Evolutionary conservation across 257 asterid genomes (phyloP).

Genomic region (Striga asiatica): DNA sequence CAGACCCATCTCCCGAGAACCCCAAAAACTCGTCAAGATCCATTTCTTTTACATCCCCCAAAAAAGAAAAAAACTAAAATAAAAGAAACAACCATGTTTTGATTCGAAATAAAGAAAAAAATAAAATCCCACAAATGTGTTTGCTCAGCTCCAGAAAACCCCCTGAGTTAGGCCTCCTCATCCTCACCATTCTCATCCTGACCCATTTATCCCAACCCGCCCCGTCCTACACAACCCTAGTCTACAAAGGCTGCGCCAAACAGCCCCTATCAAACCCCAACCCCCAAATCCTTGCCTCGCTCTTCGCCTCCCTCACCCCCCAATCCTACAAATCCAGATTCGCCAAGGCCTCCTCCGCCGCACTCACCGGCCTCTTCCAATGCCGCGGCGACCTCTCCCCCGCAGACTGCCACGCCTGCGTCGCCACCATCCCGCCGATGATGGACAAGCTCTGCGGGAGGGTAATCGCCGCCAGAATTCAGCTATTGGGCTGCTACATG

Average conservation of each 20-base stretch:
- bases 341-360: slow-evolving; percentile 48
- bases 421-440: slow-evolving; percentile 47
- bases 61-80: neutral
- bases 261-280: slow-evolving; percentile 63
- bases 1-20: slow-evolving; percentile 18
- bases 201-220: slow-evolving; percentile 40
- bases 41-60: neutral
- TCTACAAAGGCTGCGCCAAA: slow-evolving; percentile 73
- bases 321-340: slow-evolving; percentile 67
- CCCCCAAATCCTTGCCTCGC: slow-evolving; percentile 61
- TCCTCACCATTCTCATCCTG: slow-evolving; percentile 22
- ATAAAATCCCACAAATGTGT: slow-evolving; percentile 33
- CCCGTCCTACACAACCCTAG: slow-evolving; percentile 41
- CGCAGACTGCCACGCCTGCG: slow-evolving; percentile 59
- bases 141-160: slow-evolving; percentile 27
- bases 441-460: slow-evolving; percentile 60
- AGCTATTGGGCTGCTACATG: slow-evolving; percentile 70
- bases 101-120: slow-evolving; percentile 30
- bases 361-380: slow-evolving; percentile 63
- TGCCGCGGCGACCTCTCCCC: slow-evolving; percentile 66
- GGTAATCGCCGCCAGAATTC: slow-evolving; percentile 60
- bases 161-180: slow-evolving; percentile 18
- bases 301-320: slow-evolving; percentile 54
- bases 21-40: slow-evolving; percentile 15
- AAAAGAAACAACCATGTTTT: slow-evolving; percentile 22